These are phyloP conservation scores for Komagataella populi DNA, from an alignment of 805 yeast species.

Conservation along the genomic window DNA sequence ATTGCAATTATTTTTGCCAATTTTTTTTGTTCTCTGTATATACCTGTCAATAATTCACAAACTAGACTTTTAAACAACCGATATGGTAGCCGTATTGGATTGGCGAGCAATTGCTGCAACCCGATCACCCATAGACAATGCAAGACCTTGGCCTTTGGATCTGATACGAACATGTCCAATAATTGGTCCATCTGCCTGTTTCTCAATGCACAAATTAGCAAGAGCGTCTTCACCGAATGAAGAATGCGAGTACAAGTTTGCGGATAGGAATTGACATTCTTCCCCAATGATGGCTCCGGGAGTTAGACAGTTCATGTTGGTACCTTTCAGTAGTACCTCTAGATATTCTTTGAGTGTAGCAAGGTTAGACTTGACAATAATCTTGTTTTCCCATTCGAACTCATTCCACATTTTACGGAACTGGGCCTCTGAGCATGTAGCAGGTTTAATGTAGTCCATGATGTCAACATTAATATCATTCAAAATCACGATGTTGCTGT, in stretches of 20 bases:
- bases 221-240: constrained; percentile 96
- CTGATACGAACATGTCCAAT: constrained; percentile 94
- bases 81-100: not conserved
- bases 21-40: not conserved
- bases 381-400: constrained; percentile 98
- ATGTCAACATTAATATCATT: constrained; percentile 93
- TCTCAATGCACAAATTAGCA: constrained; percentile 90
- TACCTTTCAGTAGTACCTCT: constrained; percentile 61
- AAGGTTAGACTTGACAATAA: constrained; percentile 65
- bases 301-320: constrained; percentile 90
- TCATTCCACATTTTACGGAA: constrained; percentile 99
- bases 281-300: constrained; percentile 85
- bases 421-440: constrained; percentile 73
- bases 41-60: not conserved
- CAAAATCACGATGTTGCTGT: constrained; percentile 77
- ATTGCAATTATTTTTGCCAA: too few species aligned
- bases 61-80: not conserved
- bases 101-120: constrained; percentile 64
- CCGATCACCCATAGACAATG: constrained; percentile 86
- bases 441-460: constrained; percentile 95
- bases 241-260: constrained; percentile 83
- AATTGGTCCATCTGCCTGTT: constrained; percentile 57
- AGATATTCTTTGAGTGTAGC: constrained; percentile 63
- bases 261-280: constrained; percentile 85
- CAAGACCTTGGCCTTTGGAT: constrained; percentile 96